Evolutionary conservation across 805 yeast species (phyloP), one percentile per base, ranked within the genome.

Genomic region (Candida ulmi): DNA sequence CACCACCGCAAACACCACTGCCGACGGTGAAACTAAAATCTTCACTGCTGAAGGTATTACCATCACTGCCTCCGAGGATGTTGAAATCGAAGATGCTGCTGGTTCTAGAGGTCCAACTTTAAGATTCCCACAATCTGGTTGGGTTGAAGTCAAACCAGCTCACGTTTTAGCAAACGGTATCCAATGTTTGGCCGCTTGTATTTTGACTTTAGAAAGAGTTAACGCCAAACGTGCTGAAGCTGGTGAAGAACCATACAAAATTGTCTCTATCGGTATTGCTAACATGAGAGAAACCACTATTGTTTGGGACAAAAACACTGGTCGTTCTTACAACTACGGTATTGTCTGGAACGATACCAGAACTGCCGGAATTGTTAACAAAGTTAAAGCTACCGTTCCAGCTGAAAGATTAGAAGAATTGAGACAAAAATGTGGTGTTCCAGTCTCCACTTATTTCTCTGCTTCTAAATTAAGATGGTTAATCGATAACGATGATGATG

Each of bases 301-400:
- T 39, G 80, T 90, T 36, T 90, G 96, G 96, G 82, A 88, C 41
- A 74, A 79, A 48, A 69, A 69, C 38, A 88, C 96, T 2, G 96
- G 96, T 30, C 95, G 96, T 4, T 74, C 88, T 40, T 74, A 81
- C 57, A 82, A 85, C 58, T 66, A 66, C 40, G 97, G 96, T 55
- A 87, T 90, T 60, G 95, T 90, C 28, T 90, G 98, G 98, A 86
- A 91, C 46, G 98, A 90, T 65, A 85, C 95, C 30, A 76, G 98
- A 57, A 91, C 95, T 30, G 65, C 84, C 9, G 77, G 71, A 16
- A 72, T 85, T 36, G 88, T 88, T 38, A 74, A 75, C 45, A 74
- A 78, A 47, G 69, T 83, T 57, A 74, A 73, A 51, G 65, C 69
- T 42, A 68, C 69, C 49, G 70, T 74, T 19, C 69, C 80, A 19